These are phyloP conservation scores for Helotiales sp. DNA, from an alignment of 2,329 filamentous ascomycete genomes.

Conservation along the genomic window DNA sequence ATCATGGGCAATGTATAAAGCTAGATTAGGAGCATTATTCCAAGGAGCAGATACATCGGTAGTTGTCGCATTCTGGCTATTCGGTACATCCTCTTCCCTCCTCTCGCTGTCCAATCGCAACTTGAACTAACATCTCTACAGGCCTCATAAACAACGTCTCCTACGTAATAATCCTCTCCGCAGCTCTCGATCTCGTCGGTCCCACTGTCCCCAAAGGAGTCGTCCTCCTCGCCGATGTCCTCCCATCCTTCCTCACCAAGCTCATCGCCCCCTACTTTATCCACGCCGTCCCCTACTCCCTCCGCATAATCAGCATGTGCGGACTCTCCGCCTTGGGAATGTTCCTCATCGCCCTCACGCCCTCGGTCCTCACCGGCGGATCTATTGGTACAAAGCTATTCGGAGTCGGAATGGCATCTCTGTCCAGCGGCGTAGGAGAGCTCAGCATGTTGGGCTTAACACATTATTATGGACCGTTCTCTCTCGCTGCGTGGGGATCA, in stretches of 20 bases:
- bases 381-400: constrained; percentile 77
- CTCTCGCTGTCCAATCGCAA: constrained; percentile 4
- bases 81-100: constrained; percentile 65
- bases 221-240: constrained; percentile 89
- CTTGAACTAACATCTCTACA: constrained; percentile 44
- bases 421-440: constrained; percentile 87
- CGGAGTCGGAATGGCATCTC: constrained; percentile 82
- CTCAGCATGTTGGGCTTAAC: constrained; percentile 89
- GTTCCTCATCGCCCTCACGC: constrained; percentile 84
- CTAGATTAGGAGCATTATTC: constrained; percentile 67
- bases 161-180: constrained; percentile 95
- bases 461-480: constrained; percentile 88
- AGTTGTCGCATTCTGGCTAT: constrained; percentile 86
- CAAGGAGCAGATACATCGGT: constrained; percentile 73
- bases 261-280: constrained; percentile 93
- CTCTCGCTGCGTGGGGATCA: constrained; percentile 88
- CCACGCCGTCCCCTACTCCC: constrained; percentile 78
- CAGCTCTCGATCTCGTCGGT: constrained; percentile 93
- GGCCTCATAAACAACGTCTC: constrained; percentile 96
- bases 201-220: constrained; percentile 84
- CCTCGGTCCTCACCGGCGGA: constrained; percentile 53
- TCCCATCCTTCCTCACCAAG: constrained; percentile 88
- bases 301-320: constrained; percentile 77
- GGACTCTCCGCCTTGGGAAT: constrained; percentile 81
- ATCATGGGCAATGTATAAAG: constrained; percentile 75